These are phyloP conservation scores for Achaetomiella virescens DNA, from an alignment of 495 filamentous ascomycete species.

Conservation along the genomic window DNA sequence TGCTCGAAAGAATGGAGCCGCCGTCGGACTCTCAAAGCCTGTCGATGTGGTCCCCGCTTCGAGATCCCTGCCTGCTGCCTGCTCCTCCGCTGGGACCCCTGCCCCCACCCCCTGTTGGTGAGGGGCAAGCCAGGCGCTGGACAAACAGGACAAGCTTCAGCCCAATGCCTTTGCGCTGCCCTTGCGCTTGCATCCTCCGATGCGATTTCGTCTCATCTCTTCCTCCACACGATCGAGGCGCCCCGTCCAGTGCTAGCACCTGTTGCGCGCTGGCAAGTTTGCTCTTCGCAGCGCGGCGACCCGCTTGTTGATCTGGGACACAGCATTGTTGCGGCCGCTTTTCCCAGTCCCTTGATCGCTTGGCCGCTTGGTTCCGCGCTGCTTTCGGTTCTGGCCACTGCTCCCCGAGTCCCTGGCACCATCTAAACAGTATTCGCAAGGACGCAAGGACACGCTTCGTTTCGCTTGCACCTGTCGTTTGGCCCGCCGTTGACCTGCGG, in stretches of 20 bases:
- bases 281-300: not conserved
- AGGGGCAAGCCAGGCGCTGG: not conserved
- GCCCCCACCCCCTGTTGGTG: not conserved
- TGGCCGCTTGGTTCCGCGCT: not conserved
- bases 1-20: not conserved
- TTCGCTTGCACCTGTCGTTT: constrained; percentile 1
- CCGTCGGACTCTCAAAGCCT: too few relatives aligned
- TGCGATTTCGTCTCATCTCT: constrained; percentile 19
- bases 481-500: not conserved
- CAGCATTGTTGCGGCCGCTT: not conserved
- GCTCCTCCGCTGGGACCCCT: not conserved
- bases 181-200: constrained; percentile 7
- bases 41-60: not conserved
- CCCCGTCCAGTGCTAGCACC: constrained; percentile 1
- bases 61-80: not conserved
- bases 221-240: constrained; percentile 1
- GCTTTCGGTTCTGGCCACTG: not conserved
- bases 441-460: not conserved
- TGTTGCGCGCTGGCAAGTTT: constrained; percentile 3
- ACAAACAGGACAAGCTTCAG: not conserved
- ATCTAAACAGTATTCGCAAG: not conserved
- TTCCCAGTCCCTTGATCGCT: not conserved
- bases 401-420: too few relatives aligned
- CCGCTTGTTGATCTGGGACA: not conserved
- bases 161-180: not conserved